phyloP scores from a whole-genome alignment of 2,329 filamentous ascomycete genomes.

The Xylariaceae sp. region DNA sequence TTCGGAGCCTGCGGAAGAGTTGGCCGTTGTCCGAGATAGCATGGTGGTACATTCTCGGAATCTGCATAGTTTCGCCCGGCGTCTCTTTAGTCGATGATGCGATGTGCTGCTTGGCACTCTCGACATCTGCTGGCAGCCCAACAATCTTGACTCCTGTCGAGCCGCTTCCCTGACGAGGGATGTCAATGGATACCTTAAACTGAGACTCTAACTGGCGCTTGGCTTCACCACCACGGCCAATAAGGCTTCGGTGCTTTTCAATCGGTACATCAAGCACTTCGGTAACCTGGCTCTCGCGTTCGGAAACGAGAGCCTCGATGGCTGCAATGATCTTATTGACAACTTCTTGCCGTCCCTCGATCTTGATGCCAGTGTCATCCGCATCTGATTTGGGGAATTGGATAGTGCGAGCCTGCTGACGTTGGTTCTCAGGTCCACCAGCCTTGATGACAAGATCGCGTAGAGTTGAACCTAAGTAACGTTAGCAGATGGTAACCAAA shows the following conservation, averaged over 20 bases:
- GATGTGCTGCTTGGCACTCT: slow-evolving; percentile 84
- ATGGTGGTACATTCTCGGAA: slow-evolving; percentile 82
- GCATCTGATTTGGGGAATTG: slow-evolving; percentile 90
- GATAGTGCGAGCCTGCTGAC: slow-evolving; percentile 81
- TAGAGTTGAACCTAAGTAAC: slow-evolving; percentile 66
- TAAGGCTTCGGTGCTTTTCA: slow-evolving; percentile 85
- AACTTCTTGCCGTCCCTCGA: slow-evolving; percentile 79
- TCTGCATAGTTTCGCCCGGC: slow-evolving; percentile 79
- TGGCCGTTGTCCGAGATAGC: slow-evolving; percentile 81
- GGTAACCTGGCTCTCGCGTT: slow-evolving; percentile 78
- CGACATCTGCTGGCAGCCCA: slow-evolving; percentile 73
- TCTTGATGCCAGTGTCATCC: slow-evolving; percentile 76
- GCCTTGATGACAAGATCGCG: slow-evolving; percentile 82
- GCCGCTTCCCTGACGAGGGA: slow-evolving; percentile 82
- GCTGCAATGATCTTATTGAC: slow-evolving; percentile 85
- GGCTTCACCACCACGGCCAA: slow-evolving; percentile 85
- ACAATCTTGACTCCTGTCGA: slow-evolving; percentile 83
- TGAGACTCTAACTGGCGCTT: slow-evolving; percentile 81
- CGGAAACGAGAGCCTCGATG: slow-evolving; percentile 76
- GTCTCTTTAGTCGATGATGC: slow-evolving; percentile 74
- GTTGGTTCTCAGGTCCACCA: slow-evolving; percentile 82
- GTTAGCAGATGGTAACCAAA: slow-evolving; percentile 34
- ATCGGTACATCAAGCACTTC: slow-evolving; percentile 77
- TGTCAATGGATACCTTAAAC: slow-evolving; percentile 82
- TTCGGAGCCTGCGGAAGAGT: slow-evolving; percentile 87